Evolutionary conservation across 108 stramenopile species (phyloP).

Genomic region (Chaetoceros muelleri): DNA sequence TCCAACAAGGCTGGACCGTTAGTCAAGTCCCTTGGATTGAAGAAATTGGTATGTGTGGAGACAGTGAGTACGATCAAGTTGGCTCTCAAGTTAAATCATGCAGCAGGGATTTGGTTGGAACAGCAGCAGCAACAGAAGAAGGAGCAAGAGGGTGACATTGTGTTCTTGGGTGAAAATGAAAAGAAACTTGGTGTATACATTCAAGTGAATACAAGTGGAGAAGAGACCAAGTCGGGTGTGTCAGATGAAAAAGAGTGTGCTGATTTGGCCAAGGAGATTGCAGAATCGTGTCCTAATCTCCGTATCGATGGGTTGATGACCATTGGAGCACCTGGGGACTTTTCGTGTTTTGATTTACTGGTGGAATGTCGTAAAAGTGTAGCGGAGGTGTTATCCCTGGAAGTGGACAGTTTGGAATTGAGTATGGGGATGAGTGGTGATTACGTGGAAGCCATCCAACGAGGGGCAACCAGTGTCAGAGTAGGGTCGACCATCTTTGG

Average conservation of each 20-base stretch:
- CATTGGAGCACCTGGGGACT: constrained; percentile 91
- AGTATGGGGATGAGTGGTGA: constrained; percentile 99
- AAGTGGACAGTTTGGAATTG: constrained; percentile 52
- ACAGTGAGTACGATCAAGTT: constrained; percentile 87
- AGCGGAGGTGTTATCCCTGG: constrained; percentile 26
- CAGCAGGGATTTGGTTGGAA: constrained; percentile 24
- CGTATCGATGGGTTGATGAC: constrained; percentile 93
- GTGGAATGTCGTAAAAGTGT: constrained; percentile 40
- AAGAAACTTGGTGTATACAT: constrained; percentile 55
- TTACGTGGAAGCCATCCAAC: constrained; percentile 88
- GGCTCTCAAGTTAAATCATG: constrained; percentile 83
- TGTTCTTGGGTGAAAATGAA: neutral
- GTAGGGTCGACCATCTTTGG: constrained; percentile 98
- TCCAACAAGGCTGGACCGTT: constrained; percentile 88
- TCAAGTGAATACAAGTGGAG: constrained; percentile 95
- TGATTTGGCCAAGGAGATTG: constrained; percentile 47
- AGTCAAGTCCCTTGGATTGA: constrained; percentile 44
- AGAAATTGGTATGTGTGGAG: constrained; percentile 73
- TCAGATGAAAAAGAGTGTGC: constrained; percentile 39
- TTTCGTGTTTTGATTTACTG: constrained; percentile 67
- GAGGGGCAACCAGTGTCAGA: constrained; percentile 87
- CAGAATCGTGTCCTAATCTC: constrained; percentile 56
- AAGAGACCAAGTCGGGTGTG: constrained; percentile 91
- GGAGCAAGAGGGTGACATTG: neutral
- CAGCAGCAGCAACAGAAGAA: constrained; percentile 22